Evolutionary conservation across 345 rosid genomes (phyloP).

Genomic region (Anacardium occidentale): DNA sequence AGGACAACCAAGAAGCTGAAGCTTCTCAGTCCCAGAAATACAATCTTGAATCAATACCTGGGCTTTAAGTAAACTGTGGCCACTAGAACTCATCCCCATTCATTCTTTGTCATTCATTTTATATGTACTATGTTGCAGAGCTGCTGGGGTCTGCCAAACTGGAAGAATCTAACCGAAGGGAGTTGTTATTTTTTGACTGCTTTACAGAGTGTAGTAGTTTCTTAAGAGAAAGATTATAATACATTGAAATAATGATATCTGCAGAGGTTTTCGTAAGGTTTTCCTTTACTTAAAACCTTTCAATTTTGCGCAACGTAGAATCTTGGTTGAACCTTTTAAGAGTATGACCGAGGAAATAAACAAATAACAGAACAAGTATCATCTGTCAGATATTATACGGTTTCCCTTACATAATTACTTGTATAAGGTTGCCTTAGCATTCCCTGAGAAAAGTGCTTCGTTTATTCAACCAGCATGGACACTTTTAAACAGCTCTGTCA

Average conservation of each 20-base stretch:
- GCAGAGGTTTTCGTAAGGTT: not conserved
- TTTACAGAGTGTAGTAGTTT: not conserved
- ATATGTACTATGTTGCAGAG: constrained; percentile 1
- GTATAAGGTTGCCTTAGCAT: not conserved
- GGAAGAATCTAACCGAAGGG: constrained; percentile 4
- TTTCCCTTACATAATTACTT: not conserved
- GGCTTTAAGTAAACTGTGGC: constrained; percentile 50
- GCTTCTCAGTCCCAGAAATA: constrained; percentile 51
- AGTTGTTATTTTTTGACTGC: not conserved
- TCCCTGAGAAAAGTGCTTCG: not conserved
- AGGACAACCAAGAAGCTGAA: constrained; percentile 50
- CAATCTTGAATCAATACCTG: constrained; percentile 89
- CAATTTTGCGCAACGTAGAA: not conserved
- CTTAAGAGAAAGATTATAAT: not conserved
- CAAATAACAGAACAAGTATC: not conserved
- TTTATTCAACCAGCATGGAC: constrained; percentile 17
- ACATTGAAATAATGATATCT: not conserved
- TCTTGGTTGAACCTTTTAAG: not conserved
- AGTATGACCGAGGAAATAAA: not conserved
- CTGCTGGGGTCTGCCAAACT: constrained; percentile 7
- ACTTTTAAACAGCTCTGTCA: constrained; percentile 24
- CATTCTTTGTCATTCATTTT: constrained; percentile 27
- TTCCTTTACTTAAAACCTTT: not conserved
- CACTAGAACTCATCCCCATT: constrained; percentile 5
- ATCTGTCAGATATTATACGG: not conserved